phyloP scores from a whole-genome alignment of 305 asterid genomes.

The Stenogyne calaminthoides region DNA sequence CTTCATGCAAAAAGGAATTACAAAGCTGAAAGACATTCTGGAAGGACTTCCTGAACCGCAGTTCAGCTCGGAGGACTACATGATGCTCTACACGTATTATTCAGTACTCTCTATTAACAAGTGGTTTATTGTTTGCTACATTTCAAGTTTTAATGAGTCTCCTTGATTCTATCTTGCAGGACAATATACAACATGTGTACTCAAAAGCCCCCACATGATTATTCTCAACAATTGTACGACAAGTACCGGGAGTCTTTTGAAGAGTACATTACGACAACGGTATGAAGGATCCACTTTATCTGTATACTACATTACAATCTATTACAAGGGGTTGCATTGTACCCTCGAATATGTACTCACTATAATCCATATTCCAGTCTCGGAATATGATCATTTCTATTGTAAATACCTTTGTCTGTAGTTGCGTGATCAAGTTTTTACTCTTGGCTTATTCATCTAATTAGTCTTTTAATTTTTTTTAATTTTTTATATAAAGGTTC shows the following conservation, averaged over 20 bases:
- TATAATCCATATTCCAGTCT: not conserved
- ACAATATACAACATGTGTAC: conserved; percentile 90
- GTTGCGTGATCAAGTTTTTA: conserved; percentile 5
- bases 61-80: conserved; percentile 81
- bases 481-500: conserved; percentile 55
- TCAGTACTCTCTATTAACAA: conserved; percentile 9
- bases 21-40: conserved; percentile 69
- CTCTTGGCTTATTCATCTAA: conserved; percentile 11
- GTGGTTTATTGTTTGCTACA: conserved; percentile 9
- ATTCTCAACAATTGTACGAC: conserved; percentile 81
- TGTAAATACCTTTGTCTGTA: conserved; percentile 20
- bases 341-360: not conserved
- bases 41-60: conserved; percentile 79
- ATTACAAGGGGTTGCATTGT: not conserved
- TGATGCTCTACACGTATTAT: conserved; percentile 75
- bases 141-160: conserved; percentile 22
- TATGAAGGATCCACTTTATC: conserved; percentile 31
- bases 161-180: conserved; percentile 47
- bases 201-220: conserved; percentile 82
- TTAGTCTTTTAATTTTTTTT: conserved; percentile 11
- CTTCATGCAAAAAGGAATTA: conserved; percentile 72
- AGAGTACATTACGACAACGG: conserved; percentile 64
- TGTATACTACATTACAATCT: not conserved
- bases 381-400: conserved; percentile 1
- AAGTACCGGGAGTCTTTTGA: conserved; percentile 69